Evolutionary conservation across 164 flowering plant species (phyloP).

Genomic region (Saururus chinensis): DNA sequence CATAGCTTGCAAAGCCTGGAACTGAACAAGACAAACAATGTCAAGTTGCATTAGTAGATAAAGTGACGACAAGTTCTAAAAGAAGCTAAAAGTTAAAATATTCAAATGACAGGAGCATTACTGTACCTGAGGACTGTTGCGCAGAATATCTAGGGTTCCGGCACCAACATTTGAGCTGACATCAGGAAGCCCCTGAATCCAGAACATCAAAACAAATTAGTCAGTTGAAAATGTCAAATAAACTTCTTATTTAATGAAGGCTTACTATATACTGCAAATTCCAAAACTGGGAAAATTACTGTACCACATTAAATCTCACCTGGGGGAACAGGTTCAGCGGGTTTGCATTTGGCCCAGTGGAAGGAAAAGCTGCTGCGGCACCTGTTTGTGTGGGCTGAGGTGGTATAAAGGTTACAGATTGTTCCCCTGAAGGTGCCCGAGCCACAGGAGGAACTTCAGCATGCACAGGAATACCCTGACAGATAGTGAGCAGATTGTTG

Average conservation of each 20-base stretch:
- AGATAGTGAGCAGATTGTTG: neutral
- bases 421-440: constrained; percentile 34
- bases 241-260: too few species aligned
- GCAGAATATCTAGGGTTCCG: constrained; percentile 72
- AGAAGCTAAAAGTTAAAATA: too few species aligned
- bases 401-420: constrained; percentile 32
- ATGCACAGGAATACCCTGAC: constrained; percentile 87
- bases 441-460: constrained; percentile 62
- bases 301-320: constrained; percentile 23
- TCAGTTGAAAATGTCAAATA: neutral
- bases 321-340: constrained; percentile 93
- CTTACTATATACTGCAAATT: too few species aligned
- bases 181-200: constrained; percentile 67
- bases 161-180: constrained; percentile 61
- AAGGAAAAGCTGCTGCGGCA: constrained; percentile 46
- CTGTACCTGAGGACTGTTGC: constrained; percentile 80
- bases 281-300: neutral
- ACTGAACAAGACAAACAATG: constrained; percentile 20
- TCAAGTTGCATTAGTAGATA: neutral
- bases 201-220: neutral
- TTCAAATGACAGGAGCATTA: neutral
- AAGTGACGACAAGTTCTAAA: neutral
- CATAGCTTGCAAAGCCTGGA: constrained; percentile 63
- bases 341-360: constrained; percentile 87
- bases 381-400: constrained; percentile 37